Percentiles rank a stretch among this genome's conserved stretches.
Conservation (phyloP, 1,139 yeast species). For the Magnusiomyces suaveolens region DNA sequence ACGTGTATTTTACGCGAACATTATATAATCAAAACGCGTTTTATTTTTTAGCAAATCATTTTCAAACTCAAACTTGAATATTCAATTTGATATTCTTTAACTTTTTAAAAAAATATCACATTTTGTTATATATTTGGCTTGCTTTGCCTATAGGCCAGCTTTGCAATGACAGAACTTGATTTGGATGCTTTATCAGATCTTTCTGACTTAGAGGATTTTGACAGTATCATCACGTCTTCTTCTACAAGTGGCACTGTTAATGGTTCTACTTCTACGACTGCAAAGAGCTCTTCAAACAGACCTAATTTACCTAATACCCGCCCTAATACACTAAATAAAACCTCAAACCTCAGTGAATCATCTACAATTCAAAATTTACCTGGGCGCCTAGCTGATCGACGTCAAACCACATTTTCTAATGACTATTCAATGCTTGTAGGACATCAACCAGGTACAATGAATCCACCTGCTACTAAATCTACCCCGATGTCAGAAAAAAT, state of each 20-base stretch:
- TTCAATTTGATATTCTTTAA: too few relatives aligned
- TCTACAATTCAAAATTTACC: neutral
- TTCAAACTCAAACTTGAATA: too few relatives aligned
- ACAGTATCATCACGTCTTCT: neutral
- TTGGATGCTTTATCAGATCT: neutral
- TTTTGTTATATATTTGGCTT: too few relatives aligned
- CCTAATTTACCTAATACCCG: too few relatives aligned
- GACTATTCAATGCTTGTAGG: constrained; percentile 4
- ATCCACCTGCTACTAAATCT: neutral
- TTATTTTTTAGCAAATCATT: too few relatives aligned
- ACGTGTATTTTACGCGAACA: neutral
- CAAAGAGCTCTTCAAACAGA: neutral
- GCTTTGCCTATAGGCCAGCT: too few relatives aligned
- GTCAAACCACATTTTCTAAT: constrained; percentile 3
- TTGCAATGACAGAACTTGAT: neutral
- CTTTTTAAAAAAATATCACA: too few relatives aligned
- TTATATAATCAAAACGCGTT: neutral
- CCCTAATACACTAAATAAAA: neutral
- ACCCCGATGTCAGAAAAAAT: neutral
- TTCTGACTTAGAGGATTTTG: neutral
- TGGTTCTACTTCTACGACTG: neutral
- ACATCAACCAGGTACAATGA: constrained; percentile 5
- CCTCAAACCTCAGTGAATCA: neutral
- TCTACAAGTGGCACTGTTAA: neutral
- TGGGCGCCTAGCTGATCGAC: neutral